Percentiles rank a stretch among this genome's conserved stretches.
phyloP scores from a whole-genome alignment of 2,329 filamentous ascomycete species.

The Colletotrichum trifolii region DNA sequence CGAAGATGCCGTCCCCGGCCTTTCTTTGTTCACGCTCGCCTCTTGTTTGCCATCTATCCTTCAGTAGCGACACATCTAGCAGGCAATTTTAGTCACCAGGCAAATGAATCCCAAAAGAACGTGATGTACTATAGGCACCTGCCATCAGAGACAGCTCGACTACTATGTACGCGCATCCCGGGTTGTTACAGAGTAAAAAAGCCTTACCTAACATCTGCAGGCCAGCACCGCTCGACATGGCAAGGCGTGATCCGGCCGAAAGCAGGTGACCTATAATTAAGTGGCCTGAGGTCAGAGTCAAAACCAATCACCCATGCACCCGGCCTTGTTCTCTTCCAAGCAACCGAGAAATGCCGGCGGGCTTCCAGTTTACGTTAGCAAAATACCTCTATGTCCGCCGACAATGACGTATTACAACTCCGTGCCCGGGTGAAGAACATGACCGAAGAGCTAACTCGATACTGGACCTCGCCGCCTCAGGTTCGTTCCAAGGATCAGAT shows the following conservation, averaged over 20 bases:
- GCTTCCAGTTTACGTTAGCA: conserved; percentile 20
- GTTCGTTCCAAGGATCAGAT: conserved; percentile 30
- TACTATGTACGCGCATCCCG: background rate
- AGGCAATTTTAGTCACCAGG: conserved; percentile 3
- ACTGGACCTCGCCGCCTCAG: background rate
- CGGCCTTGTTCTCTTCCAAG: background rate
- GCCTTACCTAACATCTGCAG: background rate
- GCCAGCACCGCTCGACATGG: background rate
- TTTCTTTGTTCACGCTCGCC: too few relatives aligned
- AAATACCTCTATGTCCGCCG: conserved; percentile 20
- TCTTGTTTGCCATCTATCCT: too few relatives aligned
- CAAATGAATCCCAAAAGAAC: background rate
- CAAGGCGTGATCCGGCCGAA: conserved; percentile 7
- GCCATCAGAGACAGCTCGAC: background rate
- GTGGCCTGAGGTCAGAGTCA: conserved; percentile 11
- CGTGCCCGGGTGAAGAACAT: conserved; percentile 24
- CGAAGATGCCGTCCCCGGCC: too few relatives aligned
- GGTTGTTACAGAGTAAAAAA: conserved; percentile 2
- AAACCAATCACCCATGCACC: background rate
- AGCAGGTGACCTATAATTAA: conserved; percentile 11
- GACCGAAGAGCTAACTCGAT: conserved; percentile 15
- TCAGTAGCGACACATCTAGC: too few relatives aligned
- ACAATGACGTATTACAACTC: conserved; percentile 28
- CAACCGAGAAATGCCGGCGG: conserved; percentile 33
- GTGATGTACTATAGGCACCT: background rate